Percentiles rank a stretch among this genome's conserved stretches.
These are phyloP conservation scores for Picea sitchensis DNA, from an alignment of 75 land plant genomes.

Conservation along the genomic window DNA sequence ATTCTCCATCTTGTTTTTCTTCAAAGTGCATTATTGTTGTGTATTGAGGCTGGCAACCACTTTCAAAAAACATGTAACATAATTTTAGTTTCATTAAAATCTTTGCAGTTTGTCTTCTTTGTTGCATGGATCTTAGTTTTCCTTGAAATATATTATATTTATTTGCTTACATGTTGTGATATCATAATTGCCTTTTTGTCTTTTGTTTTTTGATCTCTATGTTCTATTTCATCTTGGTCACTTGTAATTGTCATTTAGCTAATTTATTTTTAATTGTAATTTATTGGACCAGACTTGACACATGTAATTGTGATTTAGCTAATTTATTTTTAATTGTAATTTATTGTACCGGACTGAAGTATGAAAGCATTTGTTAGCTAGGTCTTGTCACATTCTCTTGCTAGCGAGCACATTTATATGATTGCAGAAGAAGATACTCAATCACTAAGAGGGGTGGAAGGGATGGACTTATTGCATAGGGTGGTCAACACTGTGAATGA, in stretches of 20 bases:
- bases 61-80: background rate
- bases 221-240: too few species aligned
- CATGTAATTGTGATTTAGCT: too few species aligned
- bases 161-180: background rate
- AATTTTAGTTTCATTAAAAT: background rate
- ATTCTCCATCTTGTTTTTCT: background rate
- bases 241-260: too few species aligned
- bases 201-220: background rate
- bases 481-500: conserved; percentile 80
- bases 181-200: background rate
- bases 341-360: too few species aligned
- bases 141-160: background rate
- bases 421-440: conserved; percentile 52
- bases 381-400: too few species aligned
- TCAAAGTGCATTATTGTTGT: background rate
- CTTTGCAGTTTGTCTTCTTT: background rate
- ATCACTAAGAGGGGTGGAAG: conserved; percentile 43
- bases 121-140: background rate
- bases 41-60: background rate
- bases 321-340: too few species aligned
- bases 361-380: too few species aligned
- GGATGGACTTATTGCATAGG: conserved; percentile 45
- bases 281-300: too few species aligned
- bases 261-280: too few species aligned
- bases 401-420: too few species aligned